Conservation (phyloP, 2,329 filamentous ascomycete species). For the Pseudopithomyces maydicus region DNA sequence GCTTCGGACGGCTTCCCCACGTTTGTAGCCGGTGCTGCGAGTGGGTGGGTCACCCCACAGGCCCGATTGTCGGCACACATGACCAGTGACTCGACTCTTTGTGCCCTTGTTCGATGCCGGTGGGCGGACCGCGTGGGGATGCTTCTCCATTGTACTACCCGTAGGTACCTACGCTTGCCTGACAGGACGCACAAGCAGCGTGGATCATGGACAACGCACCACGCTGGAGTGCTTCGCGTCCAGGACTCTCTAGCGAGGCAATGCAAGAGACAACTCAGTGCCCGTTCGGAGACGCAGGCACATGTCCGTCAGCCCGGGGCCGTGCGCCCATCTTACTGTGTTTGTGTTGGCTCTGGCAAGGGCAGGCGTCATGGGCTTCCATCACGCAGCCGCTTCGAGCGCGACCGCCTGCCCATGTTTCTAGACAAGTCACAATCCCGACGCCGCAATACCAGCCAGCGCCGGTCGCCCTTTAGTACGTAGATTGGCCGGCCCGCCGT, state of each 20-base stretch:
- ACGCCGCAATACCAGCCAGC: background rate
- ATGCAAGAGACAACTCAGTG: background rate
- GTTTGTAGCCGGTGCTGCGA: too few relatives aligned
- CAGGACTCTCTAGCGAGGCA: too few relatives aligned
- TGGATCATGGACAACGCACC: too few relatives aligned
- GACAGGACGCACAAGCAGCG: too few relatives aligned
- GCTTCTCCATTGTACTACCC: too few relatives aligned
- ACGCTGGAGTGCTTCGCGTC: too few relatives aligned
- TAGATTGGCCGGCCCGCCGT: background rate
- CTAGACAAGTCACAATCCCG: background rate
- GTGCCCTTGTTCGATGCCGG: background rate
- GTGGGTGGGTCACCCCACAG: background rate
- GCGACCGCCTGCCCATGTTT: background rate
- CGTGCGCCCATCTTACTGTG: background rate
- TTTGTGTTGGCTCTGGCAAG: background rate
- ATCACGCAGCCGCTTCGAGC: background rate
- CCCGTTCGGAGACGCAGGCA: background rate
- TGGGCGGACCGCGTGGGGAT: too few relatives aligned
- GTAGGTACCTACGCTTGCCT: too few relatives aligned
- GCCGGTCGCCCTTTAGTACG: too few relatives aligned
- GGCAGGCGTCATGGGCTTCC: background rate
- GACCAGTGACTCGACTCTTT: background rate
- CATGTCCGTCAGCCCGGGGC: background rate
- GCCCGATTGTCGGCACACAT: background rate
- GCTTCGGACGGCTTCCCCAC: background rate